Base-by-base conservation (phyloP, 2,329 filamentous ascomycete genomes). In the Xylaria sp. region DNA sequence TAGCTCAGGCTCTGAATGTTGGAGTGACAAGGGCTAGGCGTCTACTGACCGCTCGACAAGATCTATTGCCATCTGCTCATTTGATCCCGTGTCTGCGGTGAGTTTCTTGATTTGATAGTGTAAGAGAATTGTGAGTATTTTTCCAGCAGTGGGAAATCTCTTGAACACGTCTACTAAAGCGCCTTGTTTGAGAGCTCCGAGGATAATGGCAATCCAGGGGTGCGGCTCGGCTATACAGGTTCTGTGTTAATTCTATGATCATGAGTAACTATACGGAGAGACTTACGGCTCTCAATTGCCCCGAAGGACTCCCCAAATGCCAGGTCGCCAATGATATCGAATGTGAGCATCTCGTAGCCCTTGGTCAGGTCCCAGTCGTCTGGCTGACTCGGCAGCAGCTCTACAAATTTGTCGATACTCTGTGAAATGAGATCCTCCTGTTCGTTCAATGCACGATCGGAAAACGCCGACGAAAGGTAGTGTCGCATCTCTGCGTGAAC, bases 81-180 rank as follows among this genome's bases (percentile, higher is more conserved):
- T 72, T 1, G 57, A 51, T 5, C 37, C 63, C 0, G 71, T 69
- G 18, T 74, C 73, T 25, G 55, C 42, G 1, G 60, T 55, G 1
- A 72, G 57, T 42, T 68, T 71, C 32, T 67, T 53, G 27, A 75
- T 66, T 23, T 69, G 63, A 2, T 54, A 42, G 9, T 32, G 60
- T 16, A 75, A 21, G 12, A 75, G 5, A 16, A 69, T 4, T 10
- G 10, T 35, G 16, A 70, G 12, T 4, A 74, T 47, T 16, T 25
- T 70, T 1, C 62, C 75, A 5, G 73, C 6, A 6, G 53, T 60
- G 6, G 75, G 75, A 47, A 74, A 76, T 10, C 72, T 71, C 40
- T 67, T 73, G 25, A 77, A 69, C 4, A 69, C 63, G 50, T 77
- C 73, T 2, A 69, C 58, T 12, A 77, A 50, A 6, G 70, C 71